Conservation (phyloP, 2,329 filamentous ascomycete species). For the Talaromyces verruculosus region DNA sequence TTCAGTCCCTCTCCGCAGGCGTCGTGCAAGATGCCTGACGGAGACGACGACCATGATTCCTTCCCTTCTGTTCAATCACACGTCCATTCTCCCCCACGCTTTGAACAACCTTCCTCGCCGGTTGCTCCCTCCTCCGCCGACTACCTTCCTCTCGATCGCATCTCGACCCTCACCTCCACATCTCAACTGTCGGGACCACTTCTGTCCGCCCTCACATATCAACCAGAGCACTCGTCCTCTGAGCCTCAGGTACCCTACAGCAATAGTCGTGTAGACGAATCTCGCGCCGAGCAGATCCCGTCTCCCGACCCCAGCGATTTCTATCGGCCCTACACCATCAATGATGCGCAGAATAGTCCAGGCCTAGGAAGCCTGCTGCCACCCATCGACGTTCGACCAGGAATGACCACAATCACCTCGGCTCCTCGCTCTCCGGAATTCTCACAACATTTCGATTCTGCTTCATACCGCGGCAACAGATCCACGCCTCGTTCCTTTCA, state of each 20-base stretch:
- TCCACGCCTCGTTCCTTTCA: constrained; percentile 26
- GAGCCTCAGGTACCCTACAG: background rate
- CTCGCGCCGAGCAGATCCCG: constrained; percentile 27
- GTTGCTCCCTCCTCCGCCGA: constrained; percentile 29
- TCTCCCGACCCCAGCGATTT: constrained; percentile 53
- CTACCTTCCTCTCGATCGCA: constrained; percentile 29
- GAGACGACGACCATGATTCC: constrained; percentile 37
- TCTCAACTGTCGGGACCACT: constrained; percentile 27
- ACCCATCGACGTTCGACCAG: constrained; percentile 24
- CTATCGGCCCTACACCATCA: constrained; percentile 48
- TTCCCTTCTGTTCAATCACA: constrained; percentile 20
- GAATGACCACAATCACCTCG: constrained; percentile 27
- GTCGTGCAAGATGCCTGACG: constrained; percentile 44
- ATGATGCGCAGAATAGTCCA: constrained; percentile 31
- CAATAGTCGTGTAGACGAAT: constrained; percentile 11
- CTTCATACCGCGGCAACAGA: constrained; percentile 25
- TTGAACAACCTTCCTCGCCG: constrained; percentile 27
- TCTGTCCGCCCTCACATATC: constrained; percentile 32
- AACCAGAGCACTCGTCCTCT: constrained; percentile 19
- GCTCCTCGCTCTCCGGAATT: constrained; percentile 19
- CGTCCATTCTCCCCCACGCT: constrained; percentile 9
- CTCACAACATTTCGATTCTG: constrained; percentile 29
- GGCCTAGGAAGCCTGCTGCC: constrained; percentile 25
- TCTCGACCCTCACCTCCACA: constrained; percentile 32
- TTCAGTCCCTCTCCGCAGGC: constrained; percentile 31